Evolutionary conservation across 441 rosid species (phyloP), one percentile per base, ranked within the genome.

Genomic region (Adansonia grandidieri): DNA sequence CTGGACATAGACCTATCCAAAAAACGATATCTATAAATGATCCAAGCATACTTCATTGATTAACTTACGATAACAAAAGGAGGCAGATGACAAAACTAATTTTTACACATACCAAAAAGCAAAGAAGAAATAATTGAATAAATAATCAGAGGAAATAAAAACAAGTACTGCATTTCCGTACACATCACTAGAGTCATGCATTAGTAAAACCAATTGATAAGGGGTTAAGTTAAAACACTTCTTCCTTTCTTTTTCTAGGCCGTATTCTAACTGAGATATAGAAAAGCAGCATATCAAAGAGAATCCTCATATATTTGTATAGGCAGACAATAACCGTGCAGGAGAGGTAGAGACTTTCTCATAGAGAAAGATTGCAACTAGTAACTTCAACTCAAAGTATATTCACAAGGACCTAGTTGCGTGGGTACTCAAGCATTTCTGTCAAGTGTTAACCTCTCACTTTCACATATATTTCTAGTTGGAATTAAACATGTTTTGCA

Each of bases 1-100:
- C 89, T 91, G 96, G 74, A 93, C 97, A 84, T 93, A 95, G 65
- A 94, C 98, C 98, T 93, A 83, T 76, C 80, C 84, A 88, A 90
- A 82, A 32, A 86, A 73, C 76, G 85, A 84, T 88, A 82, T 83
- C 85, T 67, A 87, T 85, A 77, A 88, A 80, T 81, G 74, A 84
- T 82, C 85, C 80, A 80, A 74, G 74, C 78, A 83, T 83, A 71
- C 71, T 73, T 76, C 76, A 72, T 81, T 80, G 68, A 82, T 57
- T 44, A 82, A 80, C 65, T 22, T 70, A 58, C 3, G 3, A 32
- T 32, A 3, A 32, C 40, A 32, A 32, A 0, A 10, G 0, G 11
- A 17, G 64, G 76, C 10, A 24, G 62, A 64, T 70, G 48, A 64
- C 19, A 57, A 73, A 73, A 6, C 70, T 42, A 75, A 22, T 57